Evolutionary conservation across 2,329 filamentous ascomycete species (phyloP), one percentile per base, ranked within the genome.

Genomic region (Talaromyces sp.): DNA sequence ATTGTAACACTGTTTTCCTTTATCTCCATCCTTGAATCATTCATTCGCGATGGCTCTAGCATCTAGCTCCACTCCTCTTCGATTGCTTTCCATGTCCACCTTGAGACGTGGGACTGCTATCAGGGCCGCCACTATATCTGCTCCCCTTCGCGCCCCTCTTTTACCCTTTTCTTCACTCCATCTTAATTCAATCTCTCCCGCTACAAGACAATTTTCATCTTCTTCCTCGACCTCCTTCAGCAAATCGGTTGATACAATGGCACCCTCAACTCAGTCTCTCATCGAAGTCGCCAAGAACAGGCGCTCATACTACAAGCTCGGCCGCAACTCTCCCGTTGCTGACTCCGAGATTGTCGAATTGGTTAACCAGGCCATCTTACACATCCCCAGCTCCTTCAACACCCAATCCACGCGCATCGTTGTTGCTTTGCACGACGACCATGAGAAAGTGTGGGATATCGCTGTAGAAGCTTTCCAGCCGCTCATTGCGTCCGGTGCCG

Each of bases 391-490:
- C 59, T 87, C 88, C 67, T 97, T 96, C 88, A 96, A 97, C 86
- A 90, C 87, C 46, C 93, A 96, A 81, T 87, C 87, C 68, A 89
- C 90, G 68, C 88, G 93, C 64, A 79, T 89, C 63, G 84, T 96
- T 55, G 84, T 96, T 58, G 85, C 97, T 61, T 83, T 95, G 71
- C 88, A 89, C 71, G 85, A 84, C 66, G 90, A 96, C 77, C 93
- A 97, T 81, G 87, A 92, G 70, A 89, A 90, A 80, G 86, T 96
- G 69, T 97, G 93, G 93, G 88, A 91, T 74, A 82, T 92, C 64
- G 83, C 86, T 61, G 77, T 81, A 65, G 85, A 88, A 31, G 78
- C 83, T 60, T 82, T 93, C 63, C 86, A 88, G 80, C 80, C 81
- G 23, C 84, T 92, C 64, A 87, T 95, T 25, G 86, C 89, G 33